Evolutionary conservation across 2,329 filamentous ascomycete genomes (phyloP), one percentile per base, ranked within the genome.

Genomic region (Neocatenulostroma microsporum): DNA sequence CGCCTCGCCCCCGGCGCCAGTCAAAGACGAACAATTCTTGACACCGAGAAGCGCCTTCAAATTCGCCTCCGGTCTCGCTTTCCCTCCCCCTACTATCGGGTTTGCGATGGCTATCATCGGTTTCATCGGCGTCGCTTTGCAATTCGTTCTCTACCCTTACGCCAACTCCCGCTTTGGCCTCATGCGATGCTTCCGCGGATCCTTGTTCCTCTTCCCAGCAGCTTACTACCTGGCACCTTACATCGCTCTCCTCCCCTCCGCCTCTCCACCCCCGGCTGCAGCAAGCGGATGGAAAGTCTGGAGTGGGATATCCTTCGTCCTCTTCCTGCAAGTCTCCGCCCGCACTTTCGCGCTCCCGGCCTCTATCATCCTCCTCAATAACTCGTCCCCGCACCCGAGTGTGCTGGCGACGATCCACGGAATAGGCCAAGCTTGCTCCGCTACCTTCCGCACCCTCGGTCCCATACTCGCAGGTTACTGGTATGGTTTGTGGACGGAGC

Each of bases 41-140:
- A 19, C 27, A 5, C 27, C 40, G 5, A 42, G 53, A 28, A 49
- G 50, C 33, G 44, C 77, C 0, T 76, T 82, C 51, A 61, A 71
- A 43, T 87, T 82, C 47, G 72, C 74, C 1, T 83, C 84, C 19
- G 85, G 85, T 2, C 68, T 91, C 0, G 82, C 82, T n/a, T 71
- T 91, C 35, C 74, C 75, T 1, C 78, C 83, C 0, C 70, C 73
- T 1, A 73, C 75, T 2, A 81, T 91, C 21, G 84, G 84, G n/a
- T 63, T 84, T 28, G 82, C 82, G 4, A 86, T 88, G 65, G 78
- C 84, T 2, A 78, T 83, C 34, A 72, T 91, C 12, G 85, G 84
- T 7, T 62, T 75, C 32, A 77, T 89, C 28, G 85, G 85, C n/a
- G 80, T 91, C 24, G 63, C 69, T 0, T 66, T 91, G 30, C 82